Conservation (phyloP, 495 filamentous ascomycete genomes). For the Penicillium ucsense region DNA sequence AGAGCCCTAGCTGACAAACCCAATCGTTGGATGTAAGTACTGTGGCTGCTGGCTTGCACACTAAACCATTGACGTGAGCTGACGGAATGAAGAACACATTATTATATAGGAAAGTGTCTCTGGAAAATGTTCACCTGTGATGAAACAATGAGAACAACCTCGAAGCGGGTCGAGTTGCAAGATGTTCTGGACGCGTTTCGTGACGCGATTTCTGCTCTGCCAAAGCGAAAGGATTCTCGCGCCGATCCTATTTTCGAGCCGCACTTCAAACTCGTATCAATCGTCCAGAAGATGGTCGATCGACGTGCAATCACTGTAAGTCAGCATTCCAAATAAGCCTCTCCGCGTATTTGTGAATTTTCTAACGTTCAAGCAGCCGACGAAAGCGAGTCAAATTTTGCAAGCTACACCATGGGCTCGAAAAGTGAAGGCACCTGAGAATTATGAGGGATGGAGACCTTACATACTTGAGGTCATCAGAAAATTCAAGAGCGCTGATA, state of each 20-base stretch:
- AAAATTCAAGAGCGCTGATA: slow-evolving; percentile 73
- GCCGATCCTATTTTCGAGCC: slow-evolving; percentile 86
- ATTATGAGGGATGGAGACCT: slow-evolving; percentile 58
- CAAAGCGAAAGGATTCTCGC: slow-evolving; percentile 65
- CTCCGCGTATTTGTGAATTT: not conserved
- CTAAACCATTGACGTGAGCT: too few relatives aligned
- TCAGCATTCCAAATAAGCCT: not conserved
- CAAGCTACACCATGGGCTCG: slow-evolving; percentile 45
- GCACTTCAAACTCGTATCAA: slow-evolving; percentile 87
- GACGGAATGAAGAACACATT: slow-evolving; percentile 50
- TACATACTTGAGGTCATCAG: slow-evolving; percentile 67
- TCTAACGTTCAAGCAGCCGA: slow-evolving; percentile 22
- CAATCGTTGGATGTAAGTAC: slow-evolving; percentile 72
- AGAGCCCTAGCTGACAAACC: slow-evolving; percentile 65
- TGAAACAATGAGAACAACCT: slow-evolving; percentile 38
- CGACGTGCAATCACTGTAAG: slow-evolving; percentile 24
- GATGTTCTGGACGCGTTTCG: slow-evolving; percentile 60
- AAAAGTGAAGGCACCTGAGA: slow-evolving; percentile 38
- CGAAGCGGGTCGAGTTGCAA: slow-evolving; percentile 39
- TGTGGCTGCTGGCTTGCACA: too few relatives aligned
- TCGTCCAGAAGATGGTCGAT: slow-evolving; percentile 72
- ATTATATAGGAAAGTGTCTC: slow-evolving; percentile 86
- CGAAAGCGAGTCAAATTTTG: slow-evolving; percentile 45
- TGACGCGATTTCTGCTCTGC: slow-evolving; percentile 67
- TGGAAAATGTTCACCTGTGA: slow-evolving; percentile 82